Evolutionary conservation across 176 grass and related monocot species (phyloP).

Genomic region (Avena insularis): DNA sequence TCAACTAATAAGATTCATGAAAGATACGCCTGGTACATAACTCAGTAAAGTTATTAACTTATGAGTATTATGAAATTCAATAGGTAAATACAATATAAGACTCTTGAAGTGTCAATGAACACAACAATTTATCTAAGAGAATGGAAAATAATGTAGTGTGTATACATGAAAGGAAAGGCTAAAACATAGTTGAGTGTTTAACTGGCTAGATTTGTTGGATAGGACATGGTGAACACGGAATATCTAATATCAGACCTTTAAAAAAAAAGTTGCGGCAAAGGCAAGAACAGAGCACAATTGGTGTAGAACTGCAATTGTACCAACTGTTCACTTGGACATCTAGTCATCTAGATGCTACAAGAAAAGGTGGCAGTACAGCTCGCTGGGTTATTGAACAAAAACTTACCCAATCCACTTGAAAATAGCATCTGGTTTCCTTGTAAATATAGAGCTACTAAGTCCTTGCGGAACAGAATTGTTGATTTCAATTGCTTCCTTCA

Average conservation of each 20-base stretch:
- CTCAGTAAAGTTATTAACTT: neutral
- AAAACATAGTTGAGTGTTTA: neutral
- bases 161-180: neutral
- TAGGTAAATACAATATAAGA: neutral
- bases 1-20: too few relatives aligned
- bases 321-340: neutral
- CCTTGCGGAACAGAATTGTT: constrained; percentile 98
- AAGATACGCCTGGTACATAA: neutral
- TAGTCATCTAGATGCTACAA: neutral
- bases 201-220: neutral
- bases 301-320: neutral
- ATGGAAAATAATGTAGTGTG: neutral
- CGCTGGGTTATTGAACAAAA: neutral
- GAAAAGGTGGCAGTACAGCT: neutral
- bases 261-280: constrained; percentile 25
- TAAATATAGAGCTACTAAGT: constrained; percentile 98
- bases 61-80: neutral
- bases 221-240: neutral
- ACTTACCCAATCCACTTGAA: constrained; percentile 99
- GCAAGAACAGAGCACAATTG: neutral
- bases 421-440: constrained; percentile 81
- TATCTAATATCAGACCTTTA: neutral
- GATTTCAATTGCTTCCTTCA: constrained; percentile 95
- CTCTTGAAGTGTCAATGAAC: neutral
- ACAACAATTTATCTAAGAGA: neutral